Conservation (phyloP, 805 yeast species). For the Candida berthetii region DNA sequence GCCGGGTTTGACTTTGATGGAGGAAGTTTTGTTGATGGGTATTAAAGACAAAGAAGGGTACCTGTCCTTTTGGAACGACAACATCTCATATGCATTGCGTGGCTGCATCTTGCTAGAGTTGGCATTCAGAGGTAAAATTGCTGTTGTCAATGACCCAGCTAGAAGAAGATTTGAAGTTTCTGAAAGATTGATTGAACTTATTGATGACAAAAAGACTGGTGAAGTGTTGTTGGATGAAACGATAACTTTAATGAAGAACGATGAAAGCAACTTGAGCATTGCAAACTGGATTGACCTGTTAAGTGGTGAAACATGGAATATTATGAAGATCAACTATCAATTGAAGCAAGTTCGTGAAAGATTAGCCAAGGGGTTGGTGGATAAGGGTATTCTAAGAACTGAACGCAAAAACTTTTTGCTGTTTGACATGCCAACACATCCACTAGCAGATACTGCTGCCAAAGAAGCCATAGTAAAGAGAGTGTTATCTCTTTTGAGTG, state of each 20-base stretch:
- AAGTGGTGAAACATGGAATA: constrained; percentile 96
- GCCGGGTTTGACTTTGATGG: constrained; percentile 90
- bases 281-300: constrained; percentile 90
- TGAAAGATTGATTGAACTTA: constrained; percentile 83
- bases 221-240: constrained; percentile 95
- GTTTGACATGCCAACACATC: constrained; percentile 99
- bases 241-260: constrained; percentile 79
- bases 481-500: constrained; percentile 60
- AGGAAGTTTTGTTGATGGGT: constrained; percentile 90
- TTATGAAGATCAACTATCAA: constrained; percentile 90
- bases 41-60: constrained; percentile 95
- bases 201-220: constrained; percentile 84
- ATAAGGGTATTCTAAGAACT: constrained; percentile 92
- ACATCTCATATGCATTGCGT: constrained; percentile 90
- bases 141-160: constrained; percentile 87
- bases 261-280: constrained; percentile 72
- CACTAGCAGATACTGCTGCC: constrained; percentile 78
- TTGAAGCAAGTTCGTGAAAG: constrained; percentile 96
- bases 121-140: constrained; percentile 84
- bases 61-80: constrained; percentile 96
- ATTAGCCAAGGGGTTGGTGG: constrained; percentile 93
- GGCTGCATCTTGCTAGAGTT: constrained; percentile 91
- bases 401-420: constrained; percentile 91
- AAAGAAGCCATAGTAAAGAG: constrained; percentile 78
- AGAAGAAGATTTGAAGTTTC: constrained; percentile 82